These are phyloP conservation scores for Acer saccharum DNA, from an alignment of 345 rosid species.

Conservation along the genomic window DNA sequence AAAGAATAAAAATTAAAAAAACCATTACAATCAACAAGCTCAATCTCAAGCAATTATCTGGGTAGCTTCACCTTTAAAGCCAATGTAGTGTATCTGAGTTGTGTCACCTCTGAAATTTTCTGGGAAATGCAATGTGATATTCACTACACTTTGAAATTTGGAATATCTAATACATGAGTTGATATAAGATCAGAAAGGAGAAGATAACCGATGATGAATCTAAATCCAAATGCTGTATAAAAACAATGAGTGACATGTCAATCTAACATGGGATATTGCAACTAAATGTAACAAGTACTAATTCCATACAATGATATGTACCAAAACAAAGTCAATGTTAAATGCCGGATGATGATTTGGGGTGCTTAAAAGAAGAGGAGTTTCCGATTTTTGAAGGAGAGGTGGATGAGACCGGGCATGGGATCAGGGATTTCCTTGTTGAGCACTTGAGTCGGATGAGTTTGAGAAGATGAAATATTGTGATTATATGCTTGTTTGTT, in stretches of 20 bases:
- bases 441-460: too few relatives aligned
- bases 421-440: too few relatives aligned
- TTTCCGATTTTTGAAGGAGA: too few relatives aligned
- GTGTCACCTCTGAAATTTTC: constrained; percentile 83
- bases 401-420: too few relatives aligned
- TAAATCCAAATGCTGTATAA: neutral
- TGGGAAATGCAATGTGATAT: constrained; percentile 95
- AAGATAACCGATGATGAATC: constrained; percentile 13
- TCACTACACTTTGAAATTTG: constrained; percentile 85
- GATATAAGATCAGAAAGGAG: constrained; percentile 12
- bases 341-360: too few relatives aligned
- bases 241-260: neutral
- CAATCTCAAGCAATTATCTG: constrained; percentile 51
- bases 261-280: neutral
- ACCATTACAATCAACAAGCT: constrained; percentile 9
- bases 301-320: constrained; percentile 1
- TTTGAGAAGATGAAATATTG: too few relatives aligned
- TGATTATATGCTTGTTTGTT: too few relatives aligned
- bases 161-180: constrained; percentile 57
- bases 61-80: constrained; percentile 98
- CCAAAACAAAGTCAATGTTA: neutral
- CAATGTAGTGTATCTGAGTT: constrained; percentile 80
- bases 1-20: neutral
- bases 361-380: too few relatives aligned
- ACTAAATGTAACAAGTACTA: neutral